These are phyloP conservation scores for Aspergillus saccharolyticus DNA, from an alignment of 495 filamentous ascomycete genomes.

Conservation along the genomic window DNA sequence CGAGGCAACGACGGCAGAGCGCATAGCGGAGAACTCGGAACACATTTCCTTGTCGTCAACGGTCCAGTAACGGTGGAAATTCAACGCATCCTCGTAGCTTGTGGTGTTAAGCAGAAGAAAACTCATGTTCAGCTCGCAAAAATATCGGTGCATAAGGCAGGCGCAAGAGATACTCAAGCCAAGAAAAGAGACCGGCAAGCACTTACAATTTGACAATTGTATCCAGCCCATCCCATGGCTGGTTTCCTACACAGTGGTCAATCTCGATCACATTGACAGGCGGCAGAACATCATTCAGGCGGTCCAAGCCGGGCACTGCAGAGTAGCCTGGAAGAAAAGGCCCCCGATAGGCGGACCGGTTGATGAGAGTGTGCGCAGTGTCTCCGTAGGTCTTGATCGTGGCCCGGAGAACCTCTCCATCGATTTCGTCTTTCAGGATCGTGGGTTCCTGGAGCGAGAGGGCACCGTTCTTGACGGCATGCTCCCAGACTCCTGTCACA, in stretches of 20 bases:
- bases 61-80: slow-evolving; percentile 77
- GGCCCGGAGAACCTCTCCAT: slow-evolving; percentile 52
- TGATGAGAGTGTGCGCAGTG: slow-evolving; percentile 71
- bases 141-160: neutral
- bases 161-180: too few species aligned
- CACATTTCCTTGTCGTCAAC: slow-evolving; percentile 70
- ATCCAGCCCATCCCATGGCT: slow-evolving; percentile 69
- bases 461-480: slow-evolving; percentile 57
- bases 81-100: slow-evolving; percentile 61
- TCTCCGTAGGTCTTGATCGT: slow-evolving; percentile 71
- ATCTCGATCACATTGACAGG: slow-evolving; percentile 54
- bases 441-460: slow-evolving; percentile 50
- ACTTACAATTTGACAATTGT: slow-evolving; percentile 54
- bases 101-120: slow-evolving; percentile 11
- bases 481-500: slow-evolving; percentile 56
- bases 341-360: slow-evolving; percentile 53
- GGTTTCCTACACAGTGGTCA: slow-evolving; percentile 81
- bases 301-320: slow-evolving; percentile 25
- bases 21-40: slow-evolving; percentile 68
- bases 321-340: slow-evolving; percentile 69
- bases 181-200: too few species aligned
- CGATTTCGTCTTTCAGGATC: slow-evolving; percentile 33
- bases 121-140: neutral
- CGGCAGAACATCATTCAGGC: slow-evolving; percentile 39
- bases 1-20: slow-evolving; percentile 66